Evolutionary conservation across 805 yeast genomes (phyloP).

Genomic region (Saccharomyces jurei): DNA sequence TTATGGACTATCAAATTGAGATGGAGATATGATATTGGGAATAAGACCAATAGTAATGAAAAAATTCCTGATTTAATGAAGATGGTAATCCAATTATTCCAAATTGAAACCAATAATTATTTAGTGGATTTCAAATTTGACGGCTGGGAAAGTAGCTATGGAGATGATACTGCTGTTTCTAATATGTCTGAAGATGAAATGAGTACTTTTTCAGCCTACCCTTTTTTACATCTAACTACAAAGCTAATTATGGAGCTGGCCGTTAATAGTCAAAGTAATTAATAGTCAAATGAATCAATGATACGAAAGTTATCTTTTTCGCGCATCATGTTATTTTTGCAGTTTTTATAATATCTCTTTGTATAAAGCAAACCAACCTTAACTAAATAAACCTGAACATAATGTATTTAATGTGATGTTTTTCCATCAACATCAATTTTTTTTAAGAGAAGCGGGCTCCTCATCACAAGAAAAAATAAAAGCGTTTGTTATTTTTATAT

Average conservation of each 20-base stretch:
- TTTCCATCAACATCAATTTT: not conserved
- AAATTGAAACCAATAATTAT: constrained; percentile 90
- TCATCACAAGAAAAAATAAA: not conserved
- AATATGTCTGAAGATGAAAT: constrained; percentile 52
- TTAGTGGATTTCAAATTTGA: constrained; percentile 95
- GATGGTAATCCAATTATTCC: constrained; percentile 94
- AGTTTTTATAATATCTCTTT: not conserved
- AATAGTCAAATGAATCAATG: not conserved
- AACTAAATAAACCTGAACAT: not conserved
- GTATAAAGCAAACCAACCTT: not conserved
- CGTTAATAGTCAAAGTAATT: constrained; percentile 68
- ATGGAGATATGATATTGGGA: constrained; percentile 63
- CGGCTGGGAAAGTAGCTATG: constrained; percentile 73
- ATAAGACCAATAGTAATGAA: constrained; percentile 17
- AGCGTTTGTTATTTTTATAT: not conserved
- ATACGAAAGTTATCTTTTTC: not conserved
- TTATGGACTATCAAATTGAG: constrained; percentile 93
- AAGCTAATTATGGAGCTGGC: constrained; percentile 93
- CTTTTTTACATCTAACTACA: constrained; percentile 88
- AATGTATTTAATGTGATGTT: not conserved
- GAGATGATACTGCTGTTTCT: constrained; percentile 26
- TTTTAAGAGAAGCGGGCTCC: not conserved
- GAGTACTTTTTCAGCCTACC: constrained; percentile 90
- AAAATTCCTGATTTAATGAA: constrained; percentile 74
- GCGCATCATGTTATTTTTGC: not conserved